Conservation (phyloP, 345 rosid species). For the Eucalyptus tenuipes region DNA sequence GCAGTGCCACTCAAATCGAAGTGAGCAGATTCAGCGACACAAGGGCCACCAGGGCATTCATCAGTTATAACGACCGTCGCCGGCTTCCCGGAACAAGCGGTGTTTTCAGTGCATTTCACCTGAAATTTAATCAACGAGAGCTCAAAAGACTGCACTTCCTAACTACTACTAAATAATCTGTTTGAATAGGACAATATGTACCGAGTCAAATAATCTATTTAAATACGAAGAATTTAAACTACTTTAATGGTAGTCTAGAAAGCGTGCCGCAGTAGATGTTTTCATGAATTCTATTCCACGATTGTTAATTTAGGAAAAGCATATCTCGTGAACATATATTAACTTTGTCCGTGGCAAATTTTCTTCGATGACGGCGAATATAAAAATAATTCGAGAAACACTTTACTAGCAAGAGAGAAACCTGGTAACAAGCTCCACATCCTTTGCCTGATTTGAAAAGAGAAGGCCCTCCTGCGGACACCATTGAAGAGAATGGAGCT, state of each 20-base stretch:
- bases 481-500: constrained; percentile 28
- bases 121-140: not conserved
- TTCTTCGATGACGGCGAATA: not conserved
- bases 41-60: constrained; percentile 50
- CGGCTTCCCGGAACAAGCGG: constrained; percentile 52
- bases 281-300: not conserved
- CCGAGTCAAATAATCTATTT: not conserved
- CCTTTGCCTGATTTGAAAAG: constrained; percentile 41
- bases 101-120: constrained; percentile 46
- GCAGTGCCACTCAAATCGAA: constrained; percentile 68
- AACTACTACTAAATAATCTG: no score
- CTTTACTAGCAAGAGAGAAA: not conserved
- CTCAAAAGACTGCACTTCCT: no score
- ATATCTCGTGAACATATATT: not conserved
- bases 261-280: not conserved
- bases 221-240: not conserved
- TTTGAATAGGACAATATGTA: not conserved
- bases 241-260: not conserved
- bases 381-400: not conserved
- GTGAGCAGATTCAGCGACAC: constrained; percentile 31
- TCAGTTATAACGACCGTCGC: constrained; percentile 56
- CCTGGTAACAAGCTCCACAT: constrained; percentile 72
- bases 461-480: constrained; percentile 52
- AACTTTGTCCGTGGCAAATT: not conserved
- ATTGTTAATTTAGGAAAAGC: not conserved